phyloP scores from a whole-genome alignment of 1,284 basidiomycete genomes.

The Sanghuangporus weigelae region DNA sequence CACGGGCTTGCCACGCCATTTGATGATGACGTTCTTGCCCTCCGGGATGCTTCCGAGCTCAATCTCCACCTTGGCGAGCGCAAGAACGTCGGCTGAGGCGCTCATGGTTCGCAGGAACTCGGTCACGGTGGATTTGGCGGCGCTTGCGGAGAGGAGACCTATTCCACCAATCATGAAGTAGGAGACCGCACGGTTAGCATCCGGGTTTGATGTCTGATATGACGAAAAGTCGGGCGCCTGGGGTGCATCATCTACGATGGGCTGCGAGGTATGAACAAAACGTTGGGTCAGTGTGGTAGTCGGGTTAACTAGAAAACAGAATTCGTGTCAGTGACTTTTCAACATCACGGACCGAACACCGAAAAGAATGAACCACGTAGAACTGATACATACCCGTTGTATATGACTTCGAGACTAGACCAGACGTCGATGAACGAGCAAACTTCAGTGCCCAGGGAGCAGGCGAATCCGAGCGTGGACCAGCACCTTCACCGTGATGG shows the following conservation, averaged over 20 bases:
- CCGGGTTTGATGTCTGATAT: conserved; percentile 66
- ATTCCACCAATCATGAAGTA: conserved; percentile 98
- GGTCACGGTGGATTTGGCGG: conserved; percentile 90
- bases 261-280: conserved; percentile 62
- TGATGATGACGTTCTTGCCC: conserved; percentile 97
- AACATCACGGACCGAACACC: conserved; percentile 3
- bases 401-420: conserved; percentile 62
- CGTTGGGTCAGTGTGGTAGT: conserved; percentile 61
- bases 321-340: conserved; percentile 13
- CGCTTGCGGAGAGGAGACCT: conserved; percentile 90
- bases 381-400: conserved; percentile 49
- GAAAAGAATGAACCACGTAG: background rate
- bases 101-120: conserved; percentile 97
- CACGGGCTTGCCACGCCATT: conserved; percentile 99
- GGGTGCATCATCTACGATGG: conserved; percentile 55
- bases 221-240: conserved; percentile 86
- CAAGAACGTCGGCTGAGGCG: conserved; percentile 96
- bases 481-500: conserved; percentile 45
- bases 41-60: conserved; percentile 90
- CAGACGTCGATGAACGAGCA: conserved; percentile 40
- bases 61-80: conserved; percentile 97
- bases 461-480: conserved; percentile 59
- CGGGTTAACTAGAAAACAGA: conserved; percentile 36
- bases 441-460: conserved; percentile 63
- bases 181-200: conserved; percentile 78